phyloP scores from a whole-genome alignment of 305 asterid genomes.

The Fraxinus dipetala region DNA sequence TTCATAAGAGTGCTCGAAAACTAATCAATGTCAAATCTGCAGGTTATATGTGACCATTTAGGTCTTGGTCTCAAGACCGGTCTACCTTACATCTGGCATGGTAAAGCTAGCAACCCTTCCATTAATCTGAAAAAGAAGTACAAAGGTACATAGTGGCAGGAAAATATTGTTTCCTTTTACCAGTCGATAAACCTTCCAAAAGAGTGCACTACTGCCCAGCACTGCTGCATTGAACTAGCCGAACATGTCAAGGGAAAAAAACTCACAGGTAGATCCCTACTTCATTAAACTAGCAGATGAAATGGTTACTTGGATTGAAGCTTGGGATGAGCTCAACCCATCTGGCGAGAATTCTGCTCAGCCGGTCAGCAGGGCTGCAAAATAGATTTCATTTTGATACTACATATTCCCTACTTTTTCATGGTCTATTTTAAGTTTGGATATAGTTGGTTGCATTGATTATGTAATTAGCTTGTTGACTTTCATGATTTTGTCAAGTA shows the following conservation, averaged over 20 bases:
- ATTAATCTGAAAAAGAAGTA: constrained; percentile 78
- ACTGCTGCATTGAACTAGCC: constrained; percentile 72
- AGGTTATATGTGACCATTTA: constrained; percentile 82
- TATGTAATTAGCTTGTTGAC: constrained; percentile 12
- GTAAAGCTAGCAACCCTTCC: constrained; percentile 85
- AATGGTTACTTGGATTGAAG: too few species aligned
- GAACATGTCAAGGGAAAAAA: constrained; percentile 60
- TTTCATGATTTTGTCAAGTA: not conserved
- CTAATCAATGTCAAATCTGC: not conserved
- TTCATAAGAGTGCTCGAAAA: not conserved
- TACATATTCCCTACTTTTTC: constrained; percentile 2
- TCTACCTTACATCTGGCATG: constrained; percentile 84
- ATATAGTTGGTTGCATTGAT: constrained; percentile 2
- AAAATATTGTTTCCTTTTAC: constrained; percentile 72
- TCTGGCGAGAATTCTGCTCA: constrained; percentile 36
- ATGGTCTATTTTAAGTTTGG: not conserved
- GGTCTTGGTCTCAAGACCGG: constrained; percentile 75
- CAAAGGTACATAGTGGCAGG: constrained; percentile 82
- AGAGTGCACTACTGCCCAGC: constrained; percentile 68
- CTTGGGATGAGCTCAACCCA: constrained; percentile 85
- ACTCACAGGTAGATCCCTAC: too few species aligned
- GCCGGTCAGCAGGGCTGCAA: constrained; percentile 30
- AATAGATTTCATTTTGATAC: constrained; percentile 34
- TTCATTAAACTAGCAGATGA: too few species aligned
- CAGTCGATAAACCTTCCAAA: constrained; percentile 49